These are phyloP conservation scores for Aspergillus novofumigatus DNA, from an alignment of 2,329 filamentous ascomycete genomes.

Conservation along the genomic window DNA sequence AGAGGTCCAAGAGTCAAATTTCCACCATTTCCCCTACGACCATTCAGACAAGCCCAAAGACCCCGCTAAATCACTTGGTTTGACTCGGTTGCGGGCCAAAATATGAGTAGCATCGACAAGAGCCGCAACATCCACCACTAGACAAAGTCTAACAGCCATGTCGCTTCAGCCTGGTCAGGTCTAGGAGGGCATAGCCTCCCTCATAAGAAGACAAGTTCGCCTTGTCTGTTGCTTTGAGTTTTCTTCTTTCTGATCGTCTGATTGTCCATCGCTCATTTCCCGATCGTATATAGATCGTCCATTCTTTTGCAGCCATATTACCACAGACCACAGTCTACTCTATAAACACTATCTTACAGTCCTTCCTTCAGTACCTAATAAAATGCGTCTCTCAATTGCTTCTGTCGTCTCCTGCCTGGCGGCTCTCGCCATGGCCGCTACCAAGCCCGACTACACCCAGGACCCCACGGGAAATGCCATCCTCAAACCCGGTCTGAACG, in stretches of 20 bases:
- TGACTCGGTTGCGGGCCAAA: not conserved
- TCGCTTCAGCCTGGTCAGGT: not conserved
- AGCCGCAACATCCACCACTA: not conserved
- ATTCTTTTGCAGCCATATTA: not conserved
- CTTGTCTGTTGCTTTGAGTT: not conserved
- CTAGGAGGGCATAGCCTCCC: not conserved
- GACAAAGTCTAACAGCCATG: not conserved
- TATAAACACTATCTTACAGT: not conserved
- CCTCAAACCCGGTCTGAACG: conserved; percentile 46
- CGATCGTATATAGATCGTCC: not conserved
- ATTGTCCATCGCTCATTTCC: not conserved
- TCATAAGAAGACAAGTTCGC: not conserved
- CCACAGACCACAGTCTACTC: no score
- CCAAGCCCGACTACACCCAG: conserved; percentile 32
- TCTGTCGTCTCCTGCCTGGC: conserved; percentile 33
- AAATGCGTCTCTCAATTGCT: conserved; percentile 38
- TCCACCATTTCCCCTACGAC: not conserved
- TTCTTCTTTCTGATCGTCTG: not conserved
- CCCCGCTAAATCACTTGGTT: not conserved
- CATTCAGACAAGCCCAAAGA: not conserved
- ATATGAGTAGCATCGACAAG: not conserved
- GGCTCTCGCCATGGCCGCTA: conserved; percentile 37
- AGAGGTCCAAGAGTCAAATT: not conserved
- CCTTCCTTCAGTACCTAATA: conserved; percentile 3
- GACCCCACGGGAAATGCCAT: conserved; percentile 52